Conservation (phyloP, 73 alveolate genomes). For the Paramecium pentaurelia region DNA sequence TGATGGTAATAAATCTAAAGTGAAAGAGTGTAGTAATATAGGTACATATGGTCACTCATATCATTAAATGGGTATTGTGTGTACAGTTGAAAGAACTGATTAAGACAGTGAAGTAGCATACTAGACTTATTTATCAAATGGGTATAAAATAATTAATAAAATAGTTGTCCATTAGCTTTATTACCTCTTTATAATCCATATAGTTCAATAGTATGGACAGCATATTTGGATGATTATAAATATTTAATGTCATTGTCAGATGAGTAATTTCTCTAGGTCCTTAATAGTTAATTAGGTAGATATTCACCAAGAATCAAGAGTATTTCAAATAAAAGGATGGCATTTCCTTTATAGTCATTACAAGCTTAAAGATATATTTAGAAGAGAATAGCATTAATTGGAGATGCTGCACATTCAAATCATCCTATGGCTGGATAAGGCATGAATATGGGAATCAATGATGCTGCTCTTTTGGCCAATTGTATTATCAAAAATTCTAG, state of each 20-base stretch:
- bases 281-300: conserved; percentile 63
- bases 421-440: conserved; percentile 84
- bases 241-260: conserved; percentile 61
- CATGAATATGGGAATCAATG: conserved; percentile 62
- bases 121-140: conserved; percentile 71
- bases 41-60: conserved; percentile 68
- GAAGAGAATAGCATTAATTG: conserved; percentile 75
- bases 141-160: neutral
- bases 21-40: conserved; percentile 66
- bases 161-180: conserved; percentile 70
- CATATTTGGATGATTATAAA: conserved; percentile 60
- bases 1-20: conserved; percentile 78
- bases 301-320: conserved; percentile 67
- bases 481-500: conserved; percentile 31
- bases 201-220: conserved; percentile 77
- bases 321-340: conserved; percentile 65
- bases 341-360: conserved; percentile 64
- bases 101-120: conserved; percentile 61
- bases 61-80: conserved; percentile 71
- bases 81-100: conserved; percentile 65
- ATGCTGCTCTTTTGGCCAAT: conserved; percentile 58
- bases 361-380: conserved; percentile 51
- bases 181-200: conserved; percentile 77
- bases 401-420: conserved; percentile 83
- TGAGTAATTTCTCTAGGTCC: conserved; percentile 54